Base-by-base conservation (phyloP, 208 protist species). In the Acanthamoeba healyi region DNA sequence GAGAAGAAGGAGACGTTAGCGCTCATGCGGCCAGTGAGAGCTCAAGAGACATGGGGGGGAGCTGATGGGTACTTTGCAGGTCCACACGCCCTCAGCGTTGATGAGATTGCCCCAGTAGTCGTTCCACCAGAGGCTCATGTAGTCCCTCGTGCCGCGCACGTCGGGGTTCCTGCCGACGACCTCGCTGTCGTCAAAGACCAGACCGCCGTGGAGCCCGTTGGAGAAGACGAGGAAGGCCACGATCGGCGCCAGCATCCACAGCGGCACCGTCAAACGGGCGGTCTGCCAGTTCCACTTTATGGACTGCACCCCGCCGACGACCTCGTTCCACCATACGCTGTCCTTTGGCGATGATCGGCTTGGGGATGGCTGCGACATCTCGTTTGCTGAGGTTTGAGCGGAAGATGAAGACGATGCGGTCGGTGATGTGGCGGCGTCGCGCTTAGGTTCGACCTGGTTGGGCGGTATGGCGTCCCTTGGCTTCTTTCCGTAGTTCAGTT, bases 101-200 rank as follows among this genome's bases (percentile, higher is more conserved):
- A 94, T 90, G 46, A 22, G 58, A n/a, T 91, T 89, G 24, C 93
- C 93, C 93, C 93, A 94, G 46, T 81, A 94, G 61, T 94, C 93
- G 58, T 90, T 29, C 58, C 38, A 46, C 46, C 77, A 91, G 6
- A 94, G 34, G 40, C 61, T 26, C 7, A 26, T 17, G 24, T 63
- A 74, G 19, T 81, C n/a, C 17, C 22, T 32, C 6, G 15, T 42
- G n/a, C 29, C 42, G 19, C 70, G 42, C 19, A 94, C 51, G 72
- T 94, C 91, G 4, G 36, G 38, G 29, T 94, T 94, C 22, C 51
- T 38, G 42, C 56, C 54, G 24, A 94, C 74, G 15, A 61, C 91
- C n/a, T 46, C 91, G 10, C 34, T 82, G 34, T 94, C 91, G 32
- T 94, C 91, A n/a, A 94, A 94, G 2, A 94, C 91, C 0, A 94